Evolutionary conservation across 495 filamentous ascomycete genomes (phyloP).

Genomic region (Hyaloscypha finlandica): DNA sequence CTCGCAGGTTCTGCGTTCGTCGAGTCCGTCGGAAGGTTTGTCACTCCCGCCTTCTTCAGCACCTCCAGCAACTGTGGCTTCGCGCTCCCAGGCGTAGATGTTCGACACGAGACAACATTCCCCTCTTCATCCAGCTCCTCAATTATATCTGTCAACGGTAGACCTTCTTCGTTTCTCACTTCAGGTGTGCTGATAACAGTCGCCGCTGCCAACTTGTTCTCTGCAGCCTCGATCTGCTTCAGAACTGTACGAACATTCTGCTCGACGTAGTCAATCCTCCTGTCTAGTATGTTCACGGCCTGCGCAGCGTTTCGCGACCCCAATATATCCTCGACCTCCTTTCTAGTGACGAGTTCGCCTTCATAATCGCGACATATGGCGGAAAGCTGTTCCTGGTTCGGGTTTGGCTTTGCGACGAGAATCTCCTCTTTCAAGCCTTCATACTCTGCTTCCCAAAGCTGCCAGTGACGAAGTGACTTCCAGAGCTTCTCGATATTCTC

Average conservation of each 20-base stretch:
- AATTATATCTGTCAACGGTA: conserved; percentile 82
- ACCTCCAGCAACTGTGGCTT: conserved; percentile 65
- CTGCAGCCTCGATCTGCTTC: conserved; percentile 66
- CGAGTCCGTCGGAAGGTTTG: conserved; percentile 9
- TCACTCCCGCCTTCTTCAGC: conserved; percentile 69
- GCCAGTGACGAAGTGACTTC: conserved; percentile 82
- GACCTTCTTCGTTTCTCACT: conserved; percentile 59
- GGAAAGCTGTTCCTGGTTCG: conserved; percentile 53
- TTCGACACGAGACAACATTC: conserved; percentile 69
- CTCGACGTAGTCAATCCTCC: conserved; percentile 84
- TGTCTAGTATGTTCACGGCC: conserved; percentile 68
- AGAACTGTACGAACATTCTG: conserved; percentile 71
- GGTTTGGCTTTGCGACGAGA: conserved; percentile 46
- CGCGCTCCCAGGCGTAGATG: conserved; percentile 60
- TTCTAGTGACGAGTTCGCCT: conserved; percentile 46
- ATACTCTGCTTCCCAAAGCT: conserved; percentile 87
- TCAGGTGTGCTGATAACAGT: conserved; percentile 47
- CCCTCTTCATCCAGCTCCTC: conserved; percentile 93
- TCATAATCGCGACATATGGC: conserved; percentile 44
- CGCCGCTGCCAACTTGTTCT: conserved; percentile 64
- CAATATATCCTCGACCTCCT: conserved; percentile 66
- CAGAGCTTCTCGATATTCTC: conserved; percentile 72
- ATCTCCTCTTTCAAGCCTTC: conserved; percentile 84
- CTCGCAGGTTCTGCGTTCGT: background rate
- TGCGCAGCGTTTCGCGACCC: conserved; percentile 51